Percentiles rank a stretch among this genome's conserved stretches.
Evolutionary conservation across 2,329 filamentous ascomycete species (phyloP).

Genomic region (Thielaviopsis punctulata): DNA sequence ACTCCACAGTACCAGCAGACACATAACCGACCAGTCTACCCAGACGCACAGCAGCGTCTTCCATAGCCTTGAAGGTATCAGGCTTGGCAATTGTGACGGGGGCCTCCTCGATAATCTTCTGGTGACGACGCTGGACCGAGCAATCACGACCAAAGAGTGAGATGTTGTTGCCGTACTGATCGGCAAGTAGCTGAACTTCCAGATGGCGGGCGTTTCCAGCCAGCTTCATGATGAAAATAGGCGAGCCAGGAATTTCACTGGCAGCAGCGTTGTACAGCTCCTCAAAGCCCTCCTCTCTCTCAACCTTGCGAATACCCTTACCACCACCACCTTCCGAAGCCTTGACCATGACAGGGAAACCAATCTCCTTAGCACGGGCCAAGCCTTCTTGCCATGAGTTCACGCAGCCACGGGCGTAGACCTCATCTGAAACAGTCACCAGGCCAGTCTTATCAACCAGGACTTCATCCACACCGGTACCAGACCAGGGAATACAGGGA

Average conservation of each 20-base stretch:
- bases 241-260: conserved; percentile 92
- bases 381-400: conserved; percentile 81
- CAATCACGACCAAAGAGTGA: conserved; percentile 97
- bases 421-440: conserved; percentile 72
- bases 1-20: conserved; percentile 95
- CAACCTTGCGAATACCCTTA: conserved; percentile 96
- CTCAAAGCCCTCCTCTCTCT: conserved; percentile 68
- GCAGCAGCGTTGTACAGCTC: conserved; percentile 87
- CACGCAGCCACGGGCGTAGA: conserved; percentile 86
- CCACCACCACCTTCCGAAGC: conserved; percentile 98
- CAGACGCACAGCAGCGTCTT: conserved; percentile 84
- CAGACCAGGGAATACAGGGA: conserved; percentile 98
- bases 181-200: conserved; percentile 91
- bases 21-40: conserved; percentile 94
- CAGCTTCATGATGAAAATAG: conserved; percentile 99
- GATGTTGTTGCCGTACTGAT: conserved; percentile 99
- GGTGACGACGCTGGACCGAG: conserved; percentile 92
- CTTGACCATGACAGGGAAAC: conserved; percentile 99
- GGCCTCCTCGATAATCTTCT: conserved; percentile 99
- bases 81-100: conserved; percentile 90
- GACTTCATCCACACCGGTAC: conserved; percentile 74
- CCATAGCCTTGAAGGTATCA: conserved; percentile 86
- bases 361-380: conserved; percentile 70
- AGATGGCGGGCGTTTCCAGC: conserved; percentile 91
- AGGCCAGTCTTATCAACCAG: conserved; percentile 65